phyloP scores from a whole-genome alignment of 1,284 basidiomycete species.

The Malassezia furfur region DNA sequence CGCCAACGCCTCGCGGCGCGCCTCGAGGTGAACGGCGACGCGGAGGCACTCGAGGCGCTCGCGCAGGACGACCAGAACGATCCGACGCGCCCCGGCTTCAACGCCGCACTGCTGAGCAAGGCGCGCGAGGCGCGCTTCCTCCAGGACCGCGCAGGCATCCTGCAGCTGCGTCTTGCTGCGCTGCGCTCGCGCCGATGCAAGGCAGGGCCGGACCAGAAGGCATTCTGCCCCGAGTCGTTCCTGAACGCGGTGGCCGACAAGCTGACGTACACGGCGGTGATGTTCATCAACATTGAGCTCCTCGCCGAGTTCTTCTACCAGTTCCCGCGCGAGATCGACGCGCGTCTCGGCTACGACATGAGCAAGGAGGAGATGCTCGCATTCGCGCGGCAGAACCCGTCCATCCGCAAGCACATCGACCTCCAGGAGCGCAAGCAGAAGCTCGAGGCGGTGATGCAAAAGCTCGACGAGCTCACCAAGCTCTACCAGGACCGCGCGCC shows the following conservation, averaged over 20 bases:
- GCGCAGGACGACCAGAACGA: constrained; percentile 50
- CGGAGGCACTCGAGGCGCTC: not conserved
- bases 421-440: constrained; percentile 94
- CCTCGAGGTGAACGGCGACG: constrained; percentile 15
- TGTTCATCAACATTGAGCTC: constrained; percentile 88
- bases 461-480: constrained; percentile 47
- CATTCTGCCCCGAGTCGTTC: constrained; percentile 92
- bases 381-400: constrained; percentile 90
- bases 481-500: constrained; percentile 45
- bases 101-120: constrained; percentile 58
- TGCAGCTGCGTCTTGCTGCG: constrained; percentile 72
- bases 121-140: constrained; percentile 86
- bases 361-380: constrained; percentile 72
- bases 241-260: constrained; percentile 93
- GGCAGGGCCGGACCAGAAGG: constrained; percentile 70
- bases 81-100: constrained; percentile 56
- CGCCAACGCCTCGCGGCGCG: constrained; percentile 55
- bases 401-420: constrained; percentile 75
- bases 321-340: constrained; percentile 96
- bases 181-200: constrained; percentile 81
- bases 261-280: constrained; percentile 84
- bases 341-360: constrained; percentile 80
- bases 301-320: constrained; percentile 98
- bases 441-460: constrained; percentile 53
- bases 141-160: constrained; percentile 66